Evolutionary conservation across 2,329 filamentous ascomycete genomes (phyloP).

Genomic region (Aspergillus japonicus): DNA sequence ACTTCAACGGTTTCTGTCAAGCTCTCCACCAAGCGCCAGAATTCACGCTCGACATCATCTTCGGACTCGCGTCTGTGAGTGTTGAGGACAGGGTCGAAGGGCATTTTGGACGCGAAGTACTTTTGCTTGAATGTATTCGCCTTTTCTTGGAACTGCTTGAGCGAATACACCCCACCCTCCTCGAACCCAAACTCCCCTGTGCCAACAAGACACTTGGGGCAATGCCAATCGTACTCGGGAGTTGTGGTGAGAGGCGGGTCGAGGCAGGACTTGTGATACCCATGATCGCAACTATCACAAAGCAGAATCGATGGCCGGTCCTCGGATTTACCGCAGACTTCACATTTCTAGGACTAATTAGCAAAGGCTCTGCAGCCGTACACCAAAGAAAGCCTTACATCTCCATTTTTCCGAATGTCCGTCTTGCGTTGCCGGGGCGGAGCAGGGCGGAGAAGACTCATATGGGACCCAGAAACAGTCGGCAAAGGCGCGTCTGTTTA

Average conservation of each 20-base stretch:
- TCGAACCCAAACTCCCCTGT: constrained; percentile 97
- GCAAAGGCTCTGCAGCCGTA: constrained; percentile 11
- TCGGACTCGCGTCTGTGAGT: constrained; percentile 80
- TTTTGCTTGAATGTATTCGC: constrained; percentile 91
- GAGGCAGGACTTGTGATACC: constrained; percentile 82
- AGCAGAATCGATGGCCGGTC: constrained; percentile 68
- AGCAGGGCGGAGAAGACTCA: constrained; percentile 86
- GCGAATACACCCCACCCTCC: constrained; percentile 90
- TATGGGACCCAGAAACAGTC: constrained; percentile 92
- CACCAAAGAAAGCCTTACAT: constrained; percentile 43
- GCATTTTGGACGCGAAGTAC: constrained; percentile 90
- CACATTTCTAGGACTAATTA: constrained; percentile 65
- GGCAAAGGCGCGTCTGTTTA: constrained; percentile 55
- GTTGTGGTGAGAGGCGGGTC: constrained; percentile 78
- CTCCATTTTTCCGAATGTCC: constrained; percentile 57
- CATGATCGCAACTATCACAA: constrained; percentile 89
- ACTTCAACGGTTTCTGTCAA: constrained; percentile 95
- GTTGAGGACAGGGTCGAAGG: constrained; percentile 79
- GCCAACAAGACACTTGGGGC: constrained; percentile 88
- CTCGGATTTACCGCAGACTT: constrained; percentile 78
- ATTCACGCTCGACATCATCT: constrained; percentile 93
- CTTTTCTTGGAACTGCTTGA: constrained; percentile 94
- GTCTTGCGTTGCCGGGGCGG: constrained; percentile 58
- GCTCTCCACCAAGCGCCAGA: constrained; percentile 92
- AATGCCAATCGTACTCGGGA: constrained; percentile 92